A percentile compares a stretch with the other conserved stretches of the same genome.
These are phyloP conservation scores for Malus sieversii DNA, from an alignment of 306 rosid genomes.

Conservation along the genomic window DNA sequence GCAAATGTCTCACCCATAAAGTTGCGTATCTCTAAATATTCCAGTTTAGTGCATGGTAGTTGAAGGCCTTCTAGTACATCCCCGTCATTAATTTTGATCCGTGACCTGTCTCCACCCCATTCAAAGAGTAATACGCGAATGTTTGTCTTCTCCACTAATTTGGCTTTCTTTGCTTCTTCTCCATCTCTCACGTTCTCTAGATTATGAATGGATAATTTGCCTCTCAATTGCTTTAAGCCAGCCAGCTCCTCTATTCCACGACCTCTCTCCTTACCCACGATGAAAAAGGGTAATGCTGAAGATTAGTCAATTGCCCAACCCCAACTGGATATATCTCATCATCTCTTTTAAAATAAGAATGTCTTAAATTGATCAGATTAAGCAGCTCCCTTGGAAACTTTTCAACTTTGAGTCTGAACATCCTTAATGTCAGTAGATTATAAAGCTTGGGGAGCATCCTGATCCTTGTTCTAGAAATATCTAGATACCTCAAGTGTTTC, in stretches of 20 bases:
- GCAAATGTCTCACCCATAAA: not conserved
- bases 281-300: not conserved
- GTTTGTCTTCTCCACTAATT: not conserved
- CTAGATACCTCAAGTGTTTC: slow-evolving; percentile 4
- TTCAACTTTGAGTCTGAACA: accelerated
- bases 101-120: accelerated
- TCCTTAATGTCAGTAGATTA: not conserved
- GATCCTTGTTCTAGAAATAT: not conserved
- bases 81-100: too few species aligned
- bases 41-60: not conserved
- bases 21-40: not conserved
- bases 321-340: not conserved
- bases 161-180: not conserved
- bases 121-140: accelerated
- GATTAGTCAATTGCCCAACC: not conserved
- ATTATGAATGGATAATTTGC: not conserved
- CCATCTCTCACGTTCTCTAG: not conserved
- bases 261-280: not conserved
- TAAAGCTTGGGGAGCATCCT: not conserved
- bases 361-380: not conserved
- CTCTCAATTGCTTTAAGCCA: not conserved
- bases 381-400: not conserved
- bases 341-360: not conserved
- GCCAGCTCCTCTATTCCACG: not conserved
- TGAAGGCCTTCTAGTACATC: not conserved